Evolutionary conservation across 495 filamentous ascomycete species (phyloP).

Genomic region (Penicillium argentinense): DNA sequence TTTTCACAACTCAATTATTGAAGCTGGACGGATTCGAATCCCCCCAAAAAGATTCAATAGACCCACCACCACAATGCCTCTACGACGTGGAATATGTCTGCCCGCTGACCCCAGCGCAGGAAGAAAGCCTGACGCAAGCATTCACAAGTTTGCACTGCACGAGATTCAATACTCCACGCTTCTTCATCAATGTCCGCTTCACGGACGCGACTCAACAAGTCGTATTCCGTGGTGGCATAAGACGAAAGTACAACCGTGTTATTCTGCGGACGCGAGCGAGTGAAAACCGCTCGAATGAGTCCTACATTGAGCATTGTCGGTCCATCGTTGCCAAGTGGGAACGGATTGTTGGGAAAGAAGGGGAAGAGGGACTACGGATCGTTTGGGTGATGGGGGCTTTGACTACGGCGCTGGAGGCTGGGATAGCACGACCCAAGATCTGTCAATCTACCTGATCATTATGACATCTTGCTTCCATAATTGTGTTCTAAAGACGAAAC

Average conservation of each 20-base stretch:
- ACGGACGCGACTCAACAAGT: conserved; percentile 17
- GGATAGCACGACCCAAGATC: conserved; percentile 25
- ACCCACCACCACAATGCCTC: conserved; percentile 9
- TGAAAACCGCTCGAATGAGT: conserved; percentile 12
- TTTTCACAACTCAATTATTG: no score
- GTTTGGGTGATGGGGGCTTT: conserved; percentile 28
- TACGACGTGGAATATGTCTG: conserved; percentile 36
- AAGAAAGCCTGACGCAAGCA: conserved; percentile 27
- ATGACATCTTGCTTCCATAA: background rate
- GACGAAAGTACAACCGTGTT: conserved; percentile 21
- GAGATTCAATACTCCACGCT: conserved; percentile 31
- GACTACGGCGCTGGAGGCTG: conserved; percentile 24
- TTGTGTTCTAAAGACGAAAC: background rate
- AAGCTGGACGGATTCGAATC: no score
- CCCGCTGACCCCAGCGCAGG: conserved; percentile 22
- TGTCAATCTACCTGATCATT: conserved; percentile 3
- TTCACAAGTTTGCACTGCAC: conserved; percentile 29
- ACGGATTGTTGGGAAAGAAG: conserved; percentile 11
- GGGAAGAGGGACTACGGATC: conserved; percentile 14
- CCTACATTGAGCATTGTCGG: conserved; percentile 19
- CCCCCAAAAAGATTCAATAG: no score
- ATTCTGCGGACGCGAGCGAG: conserved; percentile 24
- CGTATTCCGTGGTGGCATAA: conserved; percentile 22
- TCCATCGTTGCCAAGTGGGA: conserved; percentile 17
- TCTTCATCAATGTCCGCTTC: conserved; percentile 36